Evolutionary conservation across 2,329 filamentous ascomycete species (phyloP), one percentile per base, ranked within the genome.

Genomic region (Zarea fungicola): DNA sequence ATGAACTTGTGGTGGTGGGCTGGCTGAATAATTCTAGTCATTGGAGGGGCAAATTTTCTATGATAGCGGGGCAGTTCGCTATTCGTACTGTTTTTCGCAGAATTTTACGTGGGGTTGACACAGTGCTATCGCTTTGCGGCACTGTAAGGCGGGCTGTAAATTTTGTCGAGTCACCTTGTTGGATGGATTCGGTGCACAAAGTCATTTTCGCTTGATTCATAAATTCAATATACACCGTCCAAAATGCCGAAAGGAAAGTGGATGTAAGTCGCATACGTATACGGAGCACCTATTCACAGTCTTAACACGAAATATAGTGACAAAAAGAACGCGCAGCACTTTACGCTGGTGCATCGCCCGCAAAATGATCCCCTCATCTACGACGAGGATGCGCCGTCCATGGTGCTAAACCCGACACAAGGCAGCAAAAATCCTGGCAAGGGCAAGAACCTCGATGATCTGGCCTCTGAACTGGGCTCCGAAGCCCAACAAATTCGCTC

Each of bases 291-390:
- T 26, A 13, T 13, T 34, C 11, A 42, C 13, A 42, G 39, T 40
- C 43, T 34, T 37, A 48, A 66, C 59, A 54, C 13, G 52, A 45
- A 51, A 51, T n/a, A n/a, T 53, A 81, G 75, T 59, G 70, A 96
- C 75, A 96, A 96, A 75, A 95, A 96, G 71, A 86, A 80, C 52
- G 91, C 93, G 59, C 87, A 88, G 66, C 93, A 91, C 71, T 97
- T 95, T 71, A 86, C 87, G 59, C 87, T 99, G 65, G 89, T 97
- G 60, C 89, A 96, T 72, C 89, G 93, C 62, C 89, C 92, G 28
- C 95, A 99, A 71, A 89, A 96, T 81, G 93, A 99, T 68, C 93
- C 95, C 40, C 82, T 92, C 60, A 96, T 99, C 65, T 87, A 99
- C 78, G 91, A 99, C 74, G 80, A 85, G 60, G 79, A 84, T 61